Percentiles rank a stretch among this genome's conserved stretches.
These are phyloP conservation scores for Shiraia bambusicola DNA, from an alignment of 2,329 filamentous ascomycete genomes.

Conservation along the genomic window DNA sequence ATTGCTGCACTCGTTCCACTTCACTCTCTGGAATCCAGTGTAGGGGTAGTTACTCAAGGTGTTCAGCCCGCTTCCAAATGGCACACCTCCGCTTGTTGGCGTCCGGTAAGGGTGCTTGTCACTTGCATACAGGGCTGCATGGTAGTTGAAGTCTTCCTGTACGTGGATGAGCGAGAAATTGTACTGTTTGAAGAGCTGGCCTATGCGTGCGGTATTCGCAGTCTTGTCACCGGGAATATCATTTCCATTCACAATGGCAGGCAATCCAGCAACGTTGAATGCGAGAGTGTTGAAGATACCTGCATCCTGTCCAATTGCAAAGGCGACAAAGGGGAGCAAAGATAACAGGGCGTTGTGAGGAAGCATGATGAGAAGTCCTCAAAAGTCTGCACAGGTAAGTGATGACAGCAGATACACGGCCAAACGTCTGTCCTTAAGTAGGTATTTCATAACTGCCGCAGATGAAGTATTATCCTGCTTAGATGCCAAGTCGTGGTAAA, in stretches of 20 bases:
- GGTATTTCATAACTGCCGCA: no score
- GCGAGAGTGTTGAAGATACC: slow-evolving; percentile 56
- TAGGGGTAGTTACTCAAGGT: slow-evolving; percentile 61
- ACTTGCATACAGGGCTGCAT: slow-evolving; percentile 60
- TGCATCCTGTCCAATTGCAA: slow-evolving; percentile 24
- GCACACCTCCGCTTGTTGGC: slow-evolving; percentile 64
- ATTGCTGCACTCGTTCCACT: slow-evolving; percentile 60
- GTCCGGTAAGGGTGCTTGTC: slow-evolving; percentile 63
- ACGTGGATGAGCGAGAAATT: slow-evolving; percentile 64
- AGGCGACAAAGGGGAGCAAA: slow-evolving; percentile 11
- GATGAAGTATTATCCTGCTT: background rate
- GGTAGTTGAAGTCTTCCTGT: slow-evolving; percentile 72
- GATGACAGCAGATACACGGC: background rate
- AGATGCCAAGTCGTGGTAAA: background rate
- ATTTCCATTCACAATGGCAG: slow-evolving; percentile 59
- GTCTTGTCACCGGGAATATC: slow-evolving; percentile 63
- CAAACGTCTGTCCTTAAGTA: no score
- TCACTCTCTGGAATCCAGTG: slow-evolving; percentile 57
- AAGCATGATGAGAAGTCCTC: slow-evolving; percentile 16
- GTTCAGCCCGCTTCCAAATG: slow-evolving; percentile 65
- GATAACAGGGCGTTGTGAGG: slow-evolving; percentile 5
- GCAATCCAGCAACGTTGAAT: slow-evolving; percentile 64
- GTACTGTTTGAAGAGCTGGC: slow-evolving; percentile 57
- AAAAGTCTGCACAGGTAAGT: background rate
- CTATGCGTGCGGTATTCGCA: slow-evolving; percentile 59